Conservation (phyloP, 352 stramenopile species). For the Pythium aristosporum region DNA sequence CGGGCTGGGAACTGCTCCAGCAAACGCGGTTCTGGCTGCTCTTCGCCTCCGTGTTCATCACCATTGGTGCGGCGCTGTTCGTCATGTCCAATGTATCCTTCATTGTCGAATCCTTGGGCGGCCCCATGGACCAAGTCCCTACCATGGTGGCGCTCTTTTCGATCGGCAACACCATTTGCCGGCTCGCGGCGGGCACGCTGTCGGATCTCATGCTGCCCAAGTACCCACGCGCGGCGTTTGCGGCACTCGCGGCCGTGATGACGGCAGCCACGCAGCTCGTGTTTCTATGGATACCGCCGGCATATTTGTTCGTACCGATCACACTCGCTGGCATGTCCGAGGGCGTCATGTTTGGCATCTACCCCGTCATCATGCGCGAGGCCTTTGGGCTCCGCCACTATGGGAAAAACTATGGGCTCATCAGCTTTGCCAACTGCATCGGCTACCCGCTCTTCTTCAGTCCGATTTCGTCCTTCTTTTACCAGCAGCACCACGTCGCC, state of each 20-base stretch:
- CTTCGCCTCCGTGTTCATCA: slow-evolving; percentile 72
- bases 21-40: slow-evolving; percentile 77
- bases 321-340: slow-evolving; percentile 64
- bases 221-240: slow-evolving; percentile 62
- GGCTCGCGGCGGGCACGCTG: slow-evolving; percentile 52
- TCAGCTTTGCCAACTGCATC: slow-evolving; percentile 80
- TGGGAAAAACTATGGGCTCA: slow-evolving; percentile 83
- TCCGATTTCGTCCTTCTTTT: slow-evolving; percentile 72
- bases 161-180: slow-evolving; percentile 66
- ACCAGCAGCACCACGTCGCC: slow-evolving; percentile 38
- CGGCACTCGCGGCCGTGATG: slow-evolving; percentile 42
- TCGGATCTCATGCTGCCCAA: slow-evolving; percentile 52
- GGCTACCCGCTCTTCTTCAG: slow-evolving; percentile 80
- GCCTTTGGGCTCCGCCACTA: slow-evolving; percentile 76
- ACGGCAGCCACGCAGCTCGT: slow-evolving; percentile 45
- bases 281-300: slow-evolving; percentile 54
- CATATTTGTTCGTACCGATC: slow-evolving; percentile 52
- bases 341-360: slow-evolving; percentile 80
- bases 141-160: slow-evolving; percentile 80
- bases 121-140: slow-evolving; percentile 58
- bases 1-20: slow-evolving; percentile 46
- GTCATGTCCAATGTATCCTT: slow-evolving; percentile 88
- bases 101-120: slow-evolving; percentile 74
- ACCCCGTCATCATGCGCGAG: slow-evolving; percentile 79
- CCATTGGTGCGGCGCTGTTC: slow-evolving; percentile 66